A percentile compares a stretch with the other conserved stretches of the same genome.
These are phyloP conservation scores for Sugiyamaella qingdaonensis DNA, from an alignment of 805 yeast species.

Conservation along the genomic window DNA sequence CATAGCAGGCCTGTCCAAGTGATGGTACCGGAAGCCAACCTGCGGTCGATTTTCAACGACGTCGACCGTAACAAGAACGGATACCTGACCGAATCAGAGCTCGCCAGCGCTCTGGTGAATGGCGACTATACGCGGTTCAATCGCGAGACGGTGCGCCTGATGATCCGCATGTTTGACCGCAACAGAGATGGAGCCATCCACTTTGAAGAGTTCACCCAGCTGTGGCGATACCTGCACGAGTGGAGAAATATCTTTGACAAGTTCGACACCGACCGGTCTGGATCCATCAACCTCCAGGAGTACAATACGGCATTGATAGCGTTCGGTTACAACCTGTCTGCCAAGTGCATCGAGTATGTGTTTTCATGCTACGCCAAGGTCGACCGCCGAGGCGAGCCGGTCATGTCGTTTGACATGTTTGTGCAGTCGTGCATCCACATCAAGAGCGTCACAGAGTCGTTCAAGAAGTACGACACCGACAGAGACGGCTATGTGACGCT, in stretches of 20 bases:
- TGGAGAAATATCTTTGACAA: constrained; percentile 61
- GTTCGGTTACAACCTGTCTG: constrained; percentile 60
- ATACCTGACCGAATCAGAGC: constrained; percentile 50
- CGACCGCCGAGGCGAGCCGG: constrained; percentile 29
- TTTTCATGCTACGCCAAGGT: constrained; percentile 51
- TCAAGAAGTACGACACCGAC: constrained; percentile 71
- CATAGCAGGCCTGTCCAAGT: constrained; percentile 2
- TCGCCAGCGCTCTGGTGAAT: constrained; percentile 55
- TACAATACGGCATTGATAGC: constrained; percentile 57
- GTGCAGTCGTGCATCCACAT: constrained; percentile 77
- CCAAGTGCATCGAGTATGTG: constrained; percentile 52
- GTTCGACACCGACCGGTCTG: constrained; percentile 56
- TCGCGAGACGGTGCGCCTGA: constrained; percentile 53
- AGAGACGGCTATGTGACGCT: constrained; percentile 52
- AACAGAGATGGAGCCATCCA: constrained; percentile 43
- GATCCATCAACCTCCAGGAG: constrained; percentile 62
- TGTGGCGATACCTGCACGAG: constrained; percentile 65
- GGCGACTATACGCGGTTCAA: constrained; percentile 62
- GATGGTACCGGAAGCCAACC: constrained; percentile 17
- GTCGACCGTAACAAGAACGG: constrained; percentile 50
- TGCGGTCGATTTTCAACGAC: constrained; percentile 23
- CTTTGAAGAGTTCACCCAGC: constrained; percentile 58
- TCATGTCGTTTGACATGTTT: constrained; percentile 71
- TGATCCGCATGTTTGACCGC: constrained; percentile 60
- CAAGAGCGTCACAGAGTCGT: constrained; percentile 69